Percentiles rank a stretch among this genome's conserved stretches.
Evolutionary conservation across 2,329 filamentous ascomycete species (phyloP).

Genomic region (Colletotrichum somersetense): DNA sequence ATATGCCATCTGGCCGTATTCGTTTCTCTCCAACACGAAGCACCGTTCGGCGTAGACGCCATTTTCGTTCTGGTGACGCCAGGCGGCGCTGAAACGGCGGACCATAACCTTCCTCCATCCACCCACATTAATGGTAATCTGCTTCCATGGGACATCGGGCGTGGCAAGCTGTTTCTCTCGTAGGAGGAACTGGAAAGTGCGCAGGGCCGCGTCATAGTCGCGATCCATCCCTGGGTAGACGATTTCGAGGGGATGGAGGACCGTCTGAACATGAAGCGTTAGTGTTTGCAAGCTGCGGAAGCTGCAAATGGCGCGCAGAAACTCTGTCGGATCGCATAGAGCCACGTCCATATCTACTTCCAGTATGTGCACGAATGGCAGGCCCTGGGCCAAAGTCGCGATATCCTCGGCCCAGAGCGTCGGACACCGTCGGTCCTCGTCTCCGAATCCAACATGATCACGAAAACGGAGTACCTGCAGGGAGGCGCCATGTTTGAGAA

Average conservation of each 20-base stretch:
- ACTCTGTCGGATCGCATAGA: conserved; percentile 51
- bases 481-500: conserved; percentile 54
- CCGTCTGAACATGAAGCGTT: conserved; percentile 60
- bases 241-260: conserved; percentile 51
- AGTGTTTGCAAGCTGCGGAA: conserved; percentile 57
- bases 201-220: conserved; percentile 54
- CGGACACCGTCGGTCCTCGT: conserved; percentile 57
- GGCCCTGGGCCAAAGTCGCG: conserved; percentile 47
- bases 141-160: conserved; percentile 50
- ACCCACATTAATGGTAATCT: conserved; percentile 61
- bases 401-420: conserved; percentile 55
- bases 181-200: conserved; percentile 51
- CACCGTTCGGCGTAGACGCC: conserved; percentile 63
- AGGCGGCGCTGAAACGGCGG: conserved; percentile 56
- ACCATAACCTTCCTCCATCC: conserved; percentile 62
- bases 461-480: conserved; percentile 57
- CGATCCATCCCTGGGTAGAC: conserved; percentile 48
- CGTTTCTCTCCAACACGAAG: conserved; percentile 55
- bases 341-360: conserved; percentile 63
- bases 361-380: conserved; percentile 54
- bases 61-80: conserved; percentile 55
- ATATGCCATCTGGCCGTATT: conserved; percentile 34
- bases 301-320: conserved; percentile 54
- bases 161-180: conserved; percentile 45
- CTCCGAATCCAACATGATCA: conserved; percentile 60